Evolutionary conservation across 73 alveolate genomes (phyloP).

Genomic region (Paraurostyla sp.): DNA sequence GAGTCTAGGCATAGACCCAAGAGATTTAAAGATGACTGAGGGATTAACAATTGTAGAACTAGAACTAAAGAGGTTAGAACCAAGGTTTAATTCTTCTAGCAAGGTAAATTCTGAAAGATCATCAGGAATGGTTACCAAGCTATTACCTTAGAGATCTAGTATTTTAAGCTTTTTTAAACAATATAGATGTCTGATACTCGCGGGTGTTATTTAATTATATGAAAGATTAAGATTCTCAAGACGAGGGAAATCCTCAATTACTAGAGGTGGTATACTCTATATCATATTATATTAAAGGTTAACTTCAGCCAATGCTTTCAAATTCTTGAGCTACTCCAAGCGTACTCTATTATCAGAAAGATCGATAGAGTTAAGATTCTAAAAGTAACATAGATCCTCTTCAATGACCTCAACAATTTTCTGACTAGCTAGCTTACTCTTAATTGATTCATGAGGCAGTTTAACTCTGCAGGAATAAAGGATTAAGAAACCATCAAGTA

Average conservation of each 20-base stretch:
- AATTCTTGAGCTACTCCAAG: slow-evolving; percentile 71
- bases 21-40: slow-evolving; percentile 46
- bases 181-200: slow-evolving; percentile 49
- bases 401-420: slow-evolving; percentile 81
- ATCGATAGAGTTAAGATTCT: slow-evolving; percentile 73
- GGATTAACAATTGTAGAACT: slow-evolving; percentile 75
- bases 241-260: slow-evolving; percentile 73
- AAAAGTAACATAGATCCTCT: slow-evolving; percentile 82
- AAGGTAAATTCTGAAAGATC: slow-evolving; percentile 34
- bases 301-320: slow-evolving; percentile 72
- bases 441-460: slow-evolving; percentile 84
- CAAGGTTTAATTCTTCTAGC: slow-evolving; percentile 68
- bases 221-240: slow-evolving; percentile 68
- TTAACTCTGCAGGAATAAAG: slow-evolving; percentile 78
- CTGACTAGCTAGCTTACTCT: slow-evolving; percentile 69
- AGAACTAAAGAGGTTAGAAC: slow-evolving; percentile 72
- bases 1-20: slow-evolving; percentile 65
- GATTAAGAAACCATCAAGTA: slow-evolving; percentile 80
- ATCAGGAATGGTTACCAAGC: slow-evolving; percentile 81
- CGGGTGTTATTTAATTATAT: slow-evolving; percentile 73
- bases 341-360: slow-evolving; percentile 74
- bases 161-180: slow-evolving; percentile 45
- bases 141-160: slow-evolving; percentile 75
- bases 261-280: slow-evolving; percentile 37
- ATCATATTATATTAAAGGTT: slow-evolving; percentile 77